phyloP scores from a whole-genome alignment of 108 stramenopile species.

The Skeletonema marinoi region DNA sequence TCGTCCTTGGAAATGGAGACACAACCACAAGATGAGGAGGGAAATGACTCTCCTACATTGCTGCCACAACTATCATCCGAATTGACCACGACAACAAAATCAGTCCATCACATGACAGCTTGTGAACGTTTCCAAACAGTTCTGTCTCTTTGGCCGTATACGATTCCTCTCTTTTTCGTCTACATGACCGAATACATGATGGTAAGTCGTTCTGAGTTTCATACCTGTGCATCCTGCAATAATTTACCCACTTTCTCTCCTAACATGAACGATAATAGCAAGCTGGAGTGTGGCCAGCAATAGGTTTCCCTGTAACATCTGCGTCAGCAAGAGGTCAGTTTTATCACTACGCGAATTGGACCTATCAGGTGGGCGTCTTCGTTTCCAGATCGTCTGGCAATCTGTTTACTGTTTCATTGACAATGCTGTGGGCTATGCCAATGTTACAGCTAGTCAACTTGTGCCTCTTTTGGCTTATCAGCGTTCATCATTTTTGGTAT shows the following conservation, averaged over 20 bases:
- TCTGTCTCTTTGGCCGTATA: conserved; percentile 68
- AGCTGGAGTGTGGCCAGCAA: conserved; percentile 77
- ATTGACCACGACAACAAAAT: background rate
- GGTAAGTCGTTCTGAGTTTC: background rate
- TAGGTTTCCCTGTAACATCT: conserved; percentile 73
- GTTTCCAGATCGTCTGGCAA: conserved; percentile 68
- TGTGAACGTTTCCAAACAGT: conserved; percentile 46
- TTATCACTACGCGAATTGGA: conserved; percentile 76
- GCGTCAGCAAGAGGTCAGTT: conserved; percentile 55
- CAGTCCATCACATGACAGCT: conserved; percentile 23
- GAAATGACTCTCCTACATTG: background rate
- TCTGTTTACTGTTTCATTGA: conserved; percentile 49
- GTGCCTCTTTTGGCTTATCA: conserved; percentile 59
- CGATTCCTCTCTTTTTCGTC: conserved; percentile 75
- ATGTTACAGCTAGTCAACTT: conserved; percentile 64
- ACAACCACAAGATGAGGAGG: background rate
- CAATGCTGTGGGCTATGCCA: conserved; percentile 75
- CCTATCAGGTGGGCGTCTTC: conserved; percentile 85
- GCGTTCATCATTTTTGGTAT: conserved; percentile 38
- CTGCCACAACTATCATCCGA: background rate
- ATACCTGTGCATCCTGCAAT: background rate
- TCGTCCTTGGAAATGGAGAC: background rate
- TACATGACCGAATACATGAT: conserved; percentile 76
- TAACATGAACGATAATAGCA: conserved; percentile 6
- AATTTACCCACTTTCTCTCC: background rate